phyloP scores from a whole-genome alignment of 2,329 filamentous ascomycete genomes.

The Pseudopyricularia javanii region DNA sequence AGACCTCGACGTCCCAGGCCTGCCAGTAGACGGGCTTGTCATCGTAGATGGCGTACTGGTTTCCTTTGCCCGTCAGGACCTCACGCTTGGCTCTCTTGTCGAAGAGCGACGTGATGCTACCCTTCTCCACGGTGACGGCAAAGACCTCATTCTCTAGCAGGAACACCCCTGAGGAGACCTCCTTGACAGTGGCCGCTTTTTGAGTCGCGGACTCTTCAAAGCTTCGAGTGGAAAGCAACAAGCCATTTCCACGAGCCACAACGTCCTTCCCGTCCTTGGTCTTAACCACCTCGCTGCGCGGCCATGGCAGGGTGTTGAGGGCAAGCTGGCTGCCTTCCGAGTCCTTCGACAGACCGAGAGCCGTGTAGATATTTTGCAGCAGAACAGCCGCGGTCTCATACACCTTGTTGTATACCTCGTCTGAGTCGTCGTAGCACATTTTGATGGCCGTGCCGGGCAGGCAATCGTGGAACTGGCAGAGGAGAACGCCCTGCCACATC shows the following conservation, averaged over 20 bases:
- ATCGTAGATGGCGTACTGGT: slow-evolving; percentile 55
- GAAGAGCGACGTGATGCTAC: slow-evolving; percentile 49
- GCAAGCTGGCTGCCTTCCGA: slow-evolving; percentile 6
- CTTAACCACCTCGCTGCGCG: slow-evolving; percentile 36
- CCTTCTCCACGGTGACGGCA: slow-evolving; percentile 38
- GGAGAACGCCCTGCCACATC: slow-evolving; percentile 54
- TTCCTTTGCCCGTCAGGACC: slow-evolving; percentile 46
- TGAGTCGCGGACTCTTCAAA: slow-evolving; percentile 4
- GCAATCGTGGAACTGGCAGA: slow-evolving; percentile 61
- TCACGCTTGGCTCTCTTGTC: slow-evolving; percentile 45
- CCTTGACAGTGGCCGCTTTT: slow-evolving; percentile 29
- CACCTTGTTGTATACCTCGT: slow-evolving; percentile 46
- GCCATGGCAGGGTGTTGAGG: slow-evolving; percentile 52
- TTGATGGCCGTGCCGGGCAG: slow-evolving; percentile 55
- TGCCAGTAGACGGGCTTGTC: slow-evolving; percentile 63
- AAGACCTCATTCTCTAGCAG: slow-evolving; percentile 43
- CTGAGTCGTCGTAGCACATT: slow-evolving; percentile 59
- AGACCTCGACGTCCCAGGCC: slow-evolving; percentile 61
- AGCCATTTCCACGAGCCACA: slow-evolving; percentile 14
- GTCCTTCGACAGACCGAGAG: slow-evolving; percentile 35
- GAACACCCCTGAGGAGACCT: slow-evolving; percentile 37
- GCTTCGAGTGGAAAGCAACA: slow-evolving; percentile 6
- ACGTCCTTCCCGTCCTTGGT: slow-evolving; percentile 18
- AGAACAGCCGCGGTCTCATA: slow-evolving; percentile 43
- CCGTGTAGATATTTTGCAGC: slow-evolving; percentile 37